Conservation (phyloP, 371 early-diverging fungal species). For the Syncephalastrum sp. region DNA sequence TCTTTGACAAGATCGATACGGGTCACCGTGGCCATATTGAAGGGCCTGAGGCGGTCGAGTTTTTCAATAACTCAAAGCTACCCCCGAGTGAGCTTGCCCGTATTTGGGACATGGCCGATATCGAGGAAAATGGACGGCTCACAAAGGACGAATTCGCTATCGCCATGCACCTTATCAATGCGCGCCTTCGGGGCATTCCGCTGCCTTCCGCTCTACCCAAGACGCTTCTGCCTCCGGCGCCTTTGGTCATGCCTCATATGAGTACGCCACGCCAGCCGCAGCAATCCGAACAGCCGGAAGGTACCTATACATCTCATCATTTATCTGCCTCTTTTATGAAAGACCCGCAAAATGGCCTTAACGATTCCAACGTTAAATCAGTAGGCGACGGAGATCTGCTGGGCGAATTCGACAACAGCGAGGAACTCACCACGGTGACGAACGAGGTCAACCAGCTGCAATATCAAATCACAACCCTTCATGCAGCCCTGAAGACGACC, state of each 20-base stretch:
- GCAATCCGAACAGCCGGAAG: background rate
- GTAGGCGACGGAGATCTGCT: conserved; percentile 33
- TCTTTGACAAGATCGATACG: conserved; percentile 73
- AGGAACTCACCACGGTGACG: conserved; percentile 33
- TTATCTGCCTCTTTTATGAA: too few species aligned
- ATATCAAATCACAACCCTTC: conserved; percentile 31
- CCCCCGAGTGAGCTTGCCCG: conserved; percentile 71
- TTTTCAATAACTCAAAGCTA: conserved; percentile 84
- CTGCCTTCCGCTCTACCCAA: conserved; percentile 72
- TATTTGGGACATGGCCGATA: conserved; percentile 84
- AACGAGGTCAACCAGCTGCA: conserved; percentile 41
- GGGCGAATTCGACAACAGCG: conserved; percentile 46
- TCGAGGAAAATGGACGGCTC: conserved; percentile 73
- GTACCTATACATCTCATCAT: background rate
- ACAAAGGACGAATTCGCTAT: conserved; percentile 88
- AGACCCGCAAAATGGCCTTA: too few species aligned
- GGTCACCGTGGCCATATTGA: conserved; percentile 25
- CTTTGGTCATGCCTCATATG: conserved; percentile 2
- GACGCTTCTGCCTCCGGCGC: conserved; percentile 39
- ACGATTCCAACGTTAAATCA: background rate
- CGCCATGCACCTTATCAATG: conserved; percentile 91
- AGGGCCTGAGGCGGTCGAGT: conserved; percentile 74
- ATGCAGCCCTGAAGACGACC: conserved; percentile 22
- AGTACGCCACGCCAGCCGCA: background rate
- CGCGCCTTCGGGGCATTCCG: conserved; percentile 69